phyloP scores from a whole-genome alignment of 768 basidiomycete species.

The Amanita molliuscula region DNA sequence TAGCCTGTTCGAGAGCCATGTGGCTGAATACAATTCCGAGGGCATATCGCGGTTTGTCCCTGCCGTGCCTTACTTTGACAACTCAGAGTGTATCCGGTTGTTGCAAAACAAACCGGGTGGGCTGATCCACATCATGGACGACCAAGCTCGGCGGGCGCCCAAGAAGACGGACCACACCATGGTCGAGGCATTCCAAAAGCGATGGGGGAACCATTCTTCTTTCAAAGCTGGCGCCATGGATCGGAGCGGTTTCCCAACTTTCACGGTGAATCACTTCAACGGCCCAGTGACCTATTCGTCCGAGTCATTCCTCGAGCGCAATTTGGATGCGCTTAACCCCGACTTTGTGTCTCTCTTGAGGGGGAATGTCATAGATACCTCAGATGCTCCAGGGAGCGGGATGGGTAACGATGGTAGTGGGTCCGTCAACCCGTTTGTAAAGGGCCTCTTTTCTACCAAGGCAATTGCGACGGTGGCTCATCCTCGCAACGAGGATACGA shows the following conservation, averaged over 20 bases:
- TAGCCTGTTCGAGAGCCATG: conserved; percentile 69
- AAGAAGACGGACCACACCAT: conserved; percentile 93
- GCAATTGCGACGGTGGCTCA: conserved; percentile 90
- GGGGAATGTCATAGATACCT: conserved; percentile 29
- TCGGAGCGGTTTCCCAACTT: conserved; percentile 72
- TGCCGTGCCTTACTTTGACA: conserved; percentile 76
- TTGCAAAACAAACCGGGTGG: conserved; percentile 84
- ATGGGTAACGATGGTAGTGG: conserved; percentile 54
- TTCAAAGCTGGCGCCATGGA: conserved; percentile 79
- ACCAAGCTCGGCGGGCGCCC: conserved; percentile 75
- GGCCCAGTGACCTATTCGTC: conserved; percentile 88
- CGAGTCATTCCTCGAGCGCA: conserved; percentile 82
- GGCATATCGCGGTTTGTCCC: conserved; percentile 66
- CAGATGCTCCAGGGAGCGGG: conserved; percentile 18
- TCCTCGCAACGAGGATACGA: conserved; percentile 88
- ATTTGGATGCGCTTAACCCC: conserved; percentile 82
- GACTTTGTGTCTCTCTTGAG: conserved; percentile 88
- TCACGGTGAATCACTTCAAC: conserved; percentile 88
- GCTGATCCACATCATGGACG: conserved; percentile 95
- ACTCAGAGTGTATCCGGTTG: conserved; percentile 79
- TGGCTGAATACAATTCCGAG: conserved; percentile 76
- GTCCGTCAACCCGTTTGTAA: conserved; percentile 85
- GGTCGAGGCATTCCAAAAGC: conserved; percentile 89
- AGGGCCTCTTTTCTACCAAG: conserved; percentile 79
- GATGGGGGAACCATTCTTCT: conserved; percentile 88